Evolutionary conservation across 805 yeast species (phyloP), one percentile per base, ranked within the genome.

Genomic region (Candida tammaniensis): DNA sequence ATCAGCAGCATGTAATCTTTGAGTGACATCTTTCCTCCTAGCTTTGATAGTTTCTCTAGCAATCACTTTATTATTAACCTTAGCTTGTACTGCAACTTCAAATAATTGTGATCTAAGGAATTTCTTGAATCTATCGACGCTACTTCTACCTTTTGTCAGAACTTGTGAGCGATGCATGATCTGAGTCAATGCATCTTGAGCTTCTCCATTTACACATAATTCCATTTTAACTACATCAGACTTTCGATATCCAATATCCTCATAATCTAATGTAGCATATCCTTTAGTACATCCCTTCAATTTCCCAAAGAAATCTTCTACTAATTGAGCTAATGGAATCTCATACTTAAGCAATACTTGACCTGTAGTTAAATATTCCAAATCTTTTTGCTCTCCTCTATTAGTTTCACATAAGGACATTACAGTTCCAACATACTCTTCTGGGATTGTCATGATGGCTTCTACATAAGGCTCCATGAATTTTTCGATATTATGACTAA

Each of bases 41-140:
- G 98, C 98, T 55, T 86, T 86, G 43, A 93, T 85, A 0, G 97
- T 89, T 52, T 91, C 96, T 43, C 98, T 68, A 1, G 98, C 96
- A 7, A 91, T 70, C 17, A 88, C 80, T 52, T 82, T 80, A 48
- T 74, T 77, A 39, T 82, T 83, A 10, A 91, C 89, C 46, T 76
- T 74, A 3, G 98, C 96, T 55, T 91, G 98, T 36, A 91, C 85
- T 10, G 88, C 80, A 17, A 93, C 95, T 57, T 91, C 98, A 52
- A 85, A 91, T 44, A 89, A 75, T 56, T 93, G 97, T 37, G 82
- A 81, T 42, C 80, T 71, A 30, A 91, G 67, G 50, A 75, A 88
- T 49, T 84, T 82, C 47, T 85, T 87, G 59, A 91, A 84, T 49
- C 83, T 74, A 38, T 78, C 72, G 4, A 88, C 96, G 78, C 89